Evolutionary conservation across 192 early-diverging fungal genomes (phyloP).

Genomic region (Linderina pennispora): DNA sequence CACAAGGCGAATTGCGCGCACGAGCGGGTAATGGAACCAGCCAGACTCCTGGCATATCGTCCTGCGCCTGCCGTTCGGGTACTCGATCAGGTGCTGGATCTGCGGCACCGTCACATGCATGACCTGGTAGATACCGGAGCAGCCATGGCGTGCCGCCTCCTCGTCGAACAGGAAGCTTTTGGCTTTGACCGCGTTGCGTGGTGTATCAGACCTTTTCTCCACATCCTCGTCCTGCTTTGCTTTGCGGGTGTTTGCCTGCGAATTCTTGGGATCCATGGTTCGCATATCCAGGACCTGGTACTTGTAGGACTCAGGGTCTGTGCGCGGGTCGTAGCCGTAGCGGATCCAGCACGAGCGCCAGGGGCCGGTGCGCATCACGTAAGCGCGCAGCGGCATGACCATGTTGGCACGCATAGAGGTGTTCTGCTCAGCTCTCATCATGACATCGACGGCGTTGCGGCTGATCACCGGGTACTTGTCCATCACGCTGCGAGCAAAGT

Average conservation of each 20-base stretch:
- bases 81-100: constrained; percentile 25
- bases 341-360: constrained; percentile 48
- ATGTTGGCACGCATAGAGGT: constrained; percentile 1
- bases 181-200: constrained; percentile 4
- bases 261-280: not conserved
- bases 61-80: constrained; percentile 16
- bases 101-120: constrained; percentile 13
- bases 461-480: constrained; percentile 24
- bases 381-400: constrained; percentile 23
- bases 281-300: constrained; percentile 44
- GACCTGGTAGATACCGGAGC: constrained; percentile 31
- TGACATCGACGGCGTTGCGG: constrained; percentile 28
- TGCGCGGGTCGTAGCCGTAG: constrained; percentile 44
- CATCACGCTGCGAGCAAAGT: constrained; percentile 16
- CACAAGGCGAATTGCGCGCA: constrained; percentile 9
- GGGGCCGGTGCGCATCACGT: constrained; percentile 28
- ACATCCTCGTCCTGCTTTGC: not conserved
- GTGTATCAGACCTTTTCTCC: not conserved
- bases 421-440: constrained; percentile 18
- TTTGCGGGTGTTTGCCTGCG: constrained; percentile 1
- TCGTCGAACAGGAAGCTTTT: constrained; percentile 18
- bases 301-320: constrained; percentile 23
- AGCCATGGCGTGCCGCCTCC: constrained; percentile 11
- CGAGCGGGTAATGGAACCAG: constrained; percentile 27
- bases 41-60: constrained; percentile 27